Conservation (phyloP, 305 asterid genomes). For the Fraxinus platypoda region DNA sequence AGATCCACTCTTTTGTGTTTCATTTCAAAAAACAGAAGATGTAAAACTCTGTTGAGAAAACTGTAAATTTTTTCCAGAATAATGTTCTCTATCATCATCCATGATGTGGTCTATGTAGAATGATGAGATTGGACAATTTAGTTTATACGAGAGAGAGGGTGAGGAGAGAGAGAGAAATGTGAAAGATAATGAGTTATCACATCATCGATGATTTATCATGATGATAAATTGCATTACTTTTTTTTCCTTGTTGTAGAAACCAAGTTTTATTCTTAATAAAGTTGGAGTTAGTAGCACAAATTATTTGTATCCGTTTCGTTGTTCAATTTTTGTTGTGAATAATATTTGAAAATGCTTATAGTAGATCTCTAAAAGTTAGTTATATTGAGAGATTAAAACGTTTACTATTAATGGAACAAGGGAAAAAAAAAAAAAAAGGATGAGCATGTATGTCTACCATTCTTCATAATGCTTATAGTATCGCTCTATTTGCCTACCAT, state of each 20-base stretch:
- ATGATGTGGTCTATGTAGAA: no score
- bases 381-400: background rate
- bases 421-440: background rate
- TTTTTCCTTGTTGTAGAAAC: background rate
- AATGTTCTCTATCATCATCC: no score
- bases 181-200: no score
- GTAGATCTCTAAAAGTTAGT: background rate
- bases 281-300: background rate
- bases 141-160: no score
- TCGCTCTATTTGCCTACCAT: no score
- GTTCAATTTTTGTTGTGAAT: background rate
- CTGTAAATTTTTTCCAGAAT: background rate
- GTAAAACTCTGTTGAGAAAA: background rate
- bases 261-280: background rate
- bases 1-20: background rate
- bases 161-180: no score
- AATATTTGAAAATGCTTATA: background rate
- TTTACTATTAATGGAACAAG: no score
- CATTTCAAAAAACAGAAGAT: background rate
- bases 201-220: no score
- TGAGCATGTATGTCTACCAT: background rate
- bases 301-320: background rate
- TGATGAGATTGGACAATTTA: no score
- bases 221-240: no score
- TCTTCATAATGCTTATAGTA: no score